A percentile compares a stretch with the other conserved stretches of the same genome.
These are phyloP conservation scores for Myriangium duriaei DNA, from an alignment of 2,329 filamentous ascomycete genomes.

Conservation along the genomic window DNA sequence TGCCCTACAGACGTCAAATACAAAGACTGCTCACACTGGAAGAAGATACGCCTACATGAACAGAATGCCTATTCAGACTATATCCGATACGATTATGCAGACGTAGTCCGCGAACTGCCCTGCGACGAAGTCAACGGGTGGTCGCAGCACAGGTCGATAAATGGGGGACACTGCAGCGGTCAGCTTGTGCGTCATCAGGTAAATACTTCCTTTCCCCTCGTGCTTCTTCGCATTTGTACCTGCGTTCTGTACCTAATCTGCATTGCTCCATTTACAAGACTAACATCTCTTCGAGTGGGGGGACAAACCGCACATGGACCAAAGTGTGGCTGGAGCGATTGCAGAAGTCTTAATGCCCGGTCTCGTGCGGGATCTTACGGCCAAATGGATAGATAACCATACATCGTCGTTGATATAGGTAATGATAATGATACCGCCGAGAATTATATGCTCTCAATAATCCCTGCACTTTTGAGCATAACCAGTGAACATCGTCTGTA, in stretches of 20 bases:
- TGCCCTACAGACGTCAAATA: conserved; percentile 23
- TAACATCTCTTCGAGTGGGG: too few relatives aligned
- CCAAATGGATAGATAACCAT: too few relatives aligned
- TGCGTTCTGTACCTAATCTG: too few relatives aligned
- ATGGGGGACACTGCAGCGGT: conserved; percentile 16
- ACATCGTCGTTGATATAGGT: too few relatives aligned
- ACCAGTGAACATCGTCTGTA: too few relatives aligned
- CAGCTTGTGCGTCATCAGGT: neutral
- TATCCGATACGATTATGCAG: conserved; percentile 23
- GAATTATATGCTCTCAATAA: too few relatives aligned
- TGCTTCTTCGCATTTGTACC: too few relatives aligned
- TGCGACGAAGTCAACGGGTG: conserved; percentile 26
- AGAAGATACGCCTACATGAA: conserved; percentile 20
- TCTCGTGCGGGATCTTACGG: neutral
- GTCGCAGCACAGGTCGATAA: conserved; percentile 14
- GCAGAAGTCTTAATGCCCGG: neutral
- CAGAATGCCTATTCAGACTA: conserved; percentile 24
- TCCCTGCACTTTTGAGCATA: too few relatives aligned
- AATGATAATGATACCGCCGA: too few relatives aligned
- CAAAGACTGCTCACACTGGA: conserved; percentile 21
- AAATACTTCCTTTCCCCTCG: too few relatives aligned
- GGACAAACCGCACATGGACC: neutral
- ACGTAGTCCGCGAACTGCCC: conserved; percentile 24
- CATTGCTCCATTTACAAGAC: too few relatives aligned
- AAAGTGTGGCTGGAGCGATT: neutral